Evolutionary conservation across 768 basidiomycete genomes (phyloP).

Genomic region (Tylopilus subfusipes): DNA sequence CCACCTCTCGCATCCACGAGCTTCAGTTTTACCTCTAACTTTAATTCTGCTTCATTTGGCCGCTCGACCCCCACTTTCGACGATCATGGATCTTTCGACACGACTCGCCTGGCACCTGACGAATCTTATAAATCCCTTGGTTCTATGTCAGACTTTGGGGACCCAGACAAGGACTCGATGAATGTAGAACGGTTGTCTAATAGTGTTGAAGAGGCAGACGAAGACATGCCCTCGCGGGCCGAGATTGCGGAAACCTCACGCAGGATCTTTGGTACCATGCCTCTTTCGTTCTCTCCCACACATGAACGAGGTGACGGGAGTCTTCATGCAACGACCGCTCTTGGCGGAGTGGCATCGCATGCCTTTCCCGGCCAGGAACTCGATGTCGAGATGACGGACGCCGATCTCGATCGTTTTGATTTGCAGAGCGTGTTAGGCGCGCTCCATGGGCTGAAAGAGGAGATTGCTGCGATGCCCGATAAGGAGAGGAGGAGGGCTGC

Average conservation of each 20-base stretch:
- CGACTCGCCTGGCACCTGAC: slow-evolving; percentile 17
- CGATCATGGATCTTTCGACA: slow-evolving; percentile 14
- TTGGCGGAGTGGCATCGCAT: slow-evolving; percentile 26
- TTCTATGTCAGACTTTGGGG: slow-evolving; percentile 58
- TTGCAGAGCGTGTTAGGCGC: slow-evolving; percentile 55
- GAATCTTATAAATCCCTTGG: slow-evolving; percentile 51
- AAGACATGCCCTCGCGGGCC: slow-evolving; percentile 44
- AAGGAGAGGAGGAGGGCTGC: slow-evolving; percentile 64
- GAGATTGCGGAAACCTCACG: slow-evolving; percentile 49
- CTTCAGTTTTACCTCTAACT: slow-evolving; percentile 31
- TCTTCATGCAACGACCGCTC: neutral
- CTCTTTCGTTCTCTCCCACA: slow-evolving; percentile 17
- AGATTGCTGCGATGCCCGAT: slow-evolving; percentile 65
- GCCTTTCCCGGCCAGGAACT: slow-evolving; percentile 15
- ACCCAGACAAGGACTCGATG: slow-evolving; percentile 34
- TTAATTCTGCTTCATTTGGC: slow-evolving; percentile 20
- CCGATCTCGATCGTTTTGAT: slow-evolving; percentile 53
- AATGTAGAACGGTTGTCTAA: slow-evolving; percentile 9
- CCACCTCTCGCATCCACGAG: slow-evolving; percentile 13
- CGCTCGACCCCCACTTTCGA: slow-evolving; percentile 26
- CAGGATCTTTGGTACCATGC: slow-evolving; percentile 45
- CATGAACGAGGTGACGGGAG: slow-evolving; percentile 9
- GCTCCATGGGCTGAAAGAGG: slow-evolving; percentile 67
- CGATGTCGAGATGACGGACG: slow-evolving; percentile 33
- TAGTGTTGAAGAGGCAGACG: slow-evolving; percentile 3